Conservation (phyloP, 805 yeast species). For the Priceomyces melissophilus region DNA sequence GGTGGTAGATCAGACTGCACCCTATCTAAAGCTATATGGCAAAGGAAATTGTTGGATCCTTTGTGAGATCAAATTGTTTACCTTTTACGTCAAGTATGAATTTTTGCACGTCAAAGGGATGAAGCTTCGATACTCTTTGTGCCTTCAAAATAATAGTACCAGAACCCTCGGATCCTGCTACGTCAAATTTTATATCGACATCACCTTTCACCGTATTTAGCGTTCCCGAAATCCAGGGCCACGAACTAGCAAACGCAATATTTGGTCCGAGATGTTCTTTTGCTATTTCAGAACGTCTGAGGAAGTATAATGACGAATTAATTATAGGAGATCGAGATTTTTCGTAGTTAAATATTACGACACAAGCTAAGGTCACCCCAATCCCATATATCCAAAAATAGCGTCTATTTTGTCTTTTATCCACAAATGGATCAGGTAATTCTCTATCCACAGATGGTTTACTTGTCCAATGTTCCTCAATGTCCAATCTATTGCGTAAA, state of each 20-base stretch:
- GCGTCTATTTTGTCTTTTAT: constrained; percentile 46
- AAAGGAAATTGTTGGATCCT: constrained; percentile 27
- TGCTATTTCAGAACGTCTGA: constrained; percentile 71
- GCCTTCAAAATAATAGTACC: constrained; percentile 67
- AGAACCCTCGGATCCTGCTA: constrained; percentile 59
- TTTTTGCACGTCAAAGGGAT: constrained; percentile 38
- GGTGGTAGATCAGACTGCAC: not conserved
- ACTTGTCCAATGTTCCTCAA: constrained; percentile 15
- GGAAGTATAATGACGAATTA: constrained; percentile 77
- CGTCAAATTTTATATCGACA: constrained; percentile 68
- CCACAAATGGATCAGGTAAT: constrained; percentile 75
- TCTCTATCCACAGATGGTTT: constrained; percentile 59
- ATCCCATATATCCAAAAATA: constrained; percentile 48
- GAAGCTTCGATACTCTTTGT: constrained; percentile 56
- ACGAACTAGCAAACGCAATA: constrained; percentile 65
- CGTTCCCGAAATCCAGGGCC: constrained; percentile 89
- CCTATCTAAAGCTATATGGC: constrained; percentile 14
- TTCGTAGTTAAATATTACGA: constrained; percentile 85
- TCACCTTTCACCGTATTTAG: constrained; percentile 80
- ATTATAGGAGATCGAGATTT: constrained; percentile 87
- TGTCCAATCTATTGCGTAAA: not conserved
- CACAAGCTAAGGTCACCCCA: constrained; percentile 37
- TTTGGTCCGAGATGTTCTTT: constrained; percentile 66
- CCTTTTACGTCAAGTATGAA: constrained; percentile 26
- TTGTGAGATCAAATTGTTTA: constrained; percentile 24